A percentile compares a stretch with the other conserved stretches of the same genome.
phyloP scores from a whole-genome alignment of 257 asterid species.

The Lithospermum erythrorhizon region DNA sequence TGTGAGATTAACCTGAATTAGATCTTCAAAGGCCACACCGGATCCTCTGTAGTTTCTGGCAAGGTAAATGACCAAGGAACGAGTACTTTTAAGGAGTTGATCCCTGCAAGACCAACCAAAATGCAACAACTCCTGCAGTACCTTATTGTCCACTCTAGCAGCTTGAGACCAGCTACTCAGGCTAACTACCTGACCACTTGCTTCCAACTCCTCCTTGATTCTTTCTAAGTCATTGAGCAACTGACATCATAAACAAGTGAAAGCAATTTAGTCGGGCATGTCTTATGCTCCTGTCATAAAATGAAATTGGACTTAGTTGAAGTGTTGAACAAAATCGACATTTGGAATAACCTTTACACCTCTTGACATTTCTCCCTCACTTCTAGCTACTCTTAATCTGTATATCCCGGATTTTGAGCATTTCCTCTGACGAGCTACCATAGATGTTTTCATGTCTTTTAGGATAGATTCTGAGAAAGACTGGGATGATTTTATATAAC shows the following conservation, averaged over 20 bases:
- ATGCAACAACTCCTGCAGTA: constrained; percentile 46
- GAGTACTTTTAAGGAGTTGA: constrained; percentile 68
- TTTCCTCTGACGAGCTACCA: constrained; percentile 19
- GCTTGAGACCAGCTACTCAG: constrained; percentile 71
- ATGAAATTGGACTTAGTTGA: no score
- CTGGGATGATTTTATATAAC: constrained; percentile 9
- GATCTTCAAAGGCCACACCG: constrained; percentile 78
- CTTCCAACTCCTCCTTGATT: constrained; percentile 41
- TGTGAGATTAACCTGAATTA: constrained; percentile 50
- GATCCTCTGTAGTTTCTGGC: constrained; percentile 71
- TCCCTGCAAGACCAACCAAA: constrained; percentile 78
- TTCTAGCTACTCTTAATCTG: constrained; percentile 40
- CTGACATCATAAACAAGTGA: constrained; percentile 32
- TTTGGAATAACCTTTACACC: constrained; percentile 65
- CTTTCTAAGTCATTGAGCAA: constrained; percentile 62
- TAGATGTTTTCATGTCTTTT: constrained; percentile 14
- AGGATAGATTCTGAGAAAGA: constrained; percentile 8
- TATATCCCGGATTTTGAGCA: constrained; percentile 17
- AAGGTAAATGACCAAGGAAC: constrained; percentile 53
- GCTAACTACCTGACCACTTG: constrained; percentile 44
- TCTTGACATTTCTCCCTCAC: constrained; percentile 66
- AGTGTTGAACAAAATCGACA: no score
- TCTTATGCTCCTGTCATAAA: no score
- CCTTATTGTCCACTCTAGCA: constrained; percentile 48
- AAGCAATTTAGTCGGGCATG: background rate